phyloP scores from a whole-genome alignment of 192 early-diverging fungal species.

The Coemansia sp. region DNA sequence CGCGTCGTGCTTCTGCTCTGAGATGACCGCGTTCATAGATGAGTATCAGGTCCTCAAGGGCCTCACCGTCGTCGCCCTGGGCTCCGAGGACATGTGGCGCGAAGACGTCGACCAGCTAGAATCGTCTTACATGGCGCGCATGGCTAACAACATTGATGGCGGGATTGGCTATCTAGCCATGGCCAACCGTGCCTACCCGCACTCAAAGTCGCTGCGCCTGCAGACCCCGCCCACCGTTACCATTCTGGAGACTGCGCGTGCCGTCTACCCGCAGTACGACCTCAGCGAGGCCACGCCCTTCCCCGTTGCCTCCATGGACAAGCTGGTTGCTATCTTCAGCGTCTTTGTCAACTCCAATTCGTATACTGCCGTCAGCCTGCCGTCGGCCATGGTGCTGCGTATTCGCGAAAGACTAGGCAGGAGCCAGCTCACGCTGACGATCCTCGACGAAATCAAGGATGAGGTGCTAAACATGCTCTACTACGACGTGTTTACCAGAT shows the following conservation, averaged over 20 bases:
- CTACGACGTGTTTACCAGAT: constrained; percentile 48
- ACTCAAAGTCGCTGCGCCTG: constrained; percentile 17
- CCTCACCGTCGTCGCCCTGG: constrained; percentile 30
- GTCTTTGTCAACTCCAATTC: constrained; percentile 52
- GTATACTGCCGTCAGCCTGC: constrained; percentile 39
- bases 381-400: constrained; percentile 35
- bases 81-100: constrained; percentile 39
- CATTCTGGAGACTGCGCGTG: constrained; percentile 43
- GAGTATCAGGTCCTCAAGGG: constrained; percentile 49
- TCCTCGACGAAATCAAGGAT: constrained; percentile 52
- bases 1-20: constrained; percentile 52
- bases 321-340: constrained; percentile 45
- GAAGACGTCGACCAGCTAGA: constrained; percentile 39
- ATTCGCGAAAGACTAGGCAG: constrained; percentile 35
- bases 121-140: constrained; percentile 22
- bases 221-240: constrained; percentile 42
- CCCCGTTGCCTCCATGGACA: constrained; percentile 47
- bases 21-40: constrained; percentile 47
- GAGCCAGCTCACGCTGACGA: constrained; percentile 35
- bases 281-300: constrained; percentile 33
- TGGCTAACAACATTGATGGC: constrained; percentile 23
- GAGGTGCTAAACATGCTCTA: constrained; percentile 52
- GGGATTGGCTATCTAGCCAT: constrained; percentile 26
- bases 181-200: constrained; percentile 18
- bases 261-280: constrained; percentile 35